Percentiles rank a stretch among this genome's conserved stretches.
Conservation (phyloP, 2,329 filamentous ascomycete genomes). For the Thermothelomyces thermophilus region DNA sequence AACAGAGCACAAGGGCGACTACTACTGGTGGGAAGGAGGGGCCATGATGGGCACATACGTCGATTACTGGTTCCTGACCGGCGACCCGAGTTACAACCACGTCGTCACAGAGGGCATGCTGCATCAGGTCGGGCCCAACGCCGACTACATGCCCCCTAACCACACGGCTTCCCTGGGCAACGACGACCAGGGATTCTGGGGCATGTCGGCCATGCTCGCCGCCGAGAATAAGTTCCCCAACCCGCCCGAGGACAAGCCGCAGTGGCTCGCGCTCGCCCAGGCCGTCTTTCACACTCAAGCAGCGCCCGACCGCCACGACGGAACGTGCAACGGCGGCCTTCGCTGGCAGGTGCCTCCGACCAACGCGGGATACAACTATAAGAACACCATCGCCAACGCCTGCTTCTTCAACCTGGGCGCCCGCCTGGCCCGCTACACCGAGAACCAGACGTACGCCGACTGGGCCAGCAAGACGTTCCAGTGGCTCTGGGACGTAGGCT, state of each 20-base stretch:
- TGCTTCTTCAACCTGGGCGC: slow-evolving; percentile 60
- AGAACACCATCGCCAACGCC: slow-evolving; percentile 39
- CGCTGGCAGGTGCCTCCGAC: slow-evolving; percentile 72
- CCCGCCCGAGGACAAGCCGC: slow-evolving; percentile 45
- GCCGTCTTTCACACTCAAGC: slow-evolving; percentile 62
- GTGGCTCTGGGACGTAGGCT: slow-evolving; percentile 48
- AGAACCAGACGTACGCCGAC: slow-evolving; percentile 57
- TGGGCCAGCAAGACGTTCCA: slow-evolving; percentile 57
- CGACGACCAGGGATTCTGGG: slow-evolving; percentile 69
- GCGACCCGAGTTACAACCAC: slow-evolving; percentile 56
- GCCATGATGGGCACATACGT: slow-evolving; percentile 62
- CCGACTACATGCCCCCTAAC: slow-evolving; percentile 55
- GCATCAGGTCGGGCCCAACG: slow-evolving; percentile 49
- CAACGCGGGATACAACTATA: slow-evolving; percentile 73
- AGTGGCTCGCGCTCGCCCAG: slow-evolving; percentile 62
- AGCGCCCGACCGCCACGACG: slow-evolving; percentile 54
- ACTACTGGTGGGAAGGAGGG: slow-evolving; percentile 71
- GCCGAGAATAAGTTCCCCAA: slow-evolving; percentile 60
- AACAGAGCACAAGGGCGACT: slow-evolving; percentile 41
- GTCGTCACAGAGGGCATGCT: slow-evolving; percentile 50
- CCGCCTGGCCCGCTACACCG: slow-evolving; percentile 64
- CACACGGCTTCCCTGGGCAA: slow-evolving; percentile 54
- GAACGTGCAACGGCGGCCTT: slow-evolving; percentile 61
- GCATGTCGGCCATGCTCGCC: slow-evolving; percentile 60
- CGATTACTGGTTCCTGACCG: slow-evolving; percentile 64